phyloP scores from a whole-genome alignment of 2,329 filamentous ascomycete species.

The Pseudocercospora macadamiae region DNA sequence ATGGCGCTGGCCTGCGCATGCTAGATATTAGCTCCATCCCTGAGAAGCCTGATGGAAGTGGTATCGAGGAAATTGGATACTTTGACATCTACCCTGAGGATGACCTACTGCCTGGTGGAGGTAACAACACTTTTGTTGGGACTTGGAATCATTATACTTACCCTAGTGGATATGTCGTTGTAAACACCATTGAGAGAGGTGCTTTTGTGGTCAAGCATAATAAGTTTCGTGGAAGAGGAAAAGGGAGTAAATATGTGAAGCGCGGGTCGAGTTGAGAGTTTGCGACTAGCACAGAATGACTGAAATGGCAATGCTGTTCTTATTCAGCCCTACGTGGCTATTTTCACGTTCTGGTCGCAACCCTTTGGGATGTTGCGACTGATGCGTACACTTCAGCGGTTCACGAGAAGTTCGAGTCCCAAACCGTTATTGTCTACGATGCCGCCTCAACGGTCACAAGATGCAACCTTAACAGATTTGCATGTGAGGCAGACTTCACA shows the following conservation, averaged over 20 bases:
- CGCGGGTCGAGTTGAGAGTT: background rate
- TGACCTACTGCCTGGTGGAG: constrained; percentile 37
- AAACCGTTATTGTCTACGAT: too few species aligned
- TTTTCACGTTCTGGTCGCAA: too few species aligned
- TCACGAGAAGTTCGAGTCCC: too few species aligned
- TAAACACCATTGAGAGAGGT: constrained; percentile 59
- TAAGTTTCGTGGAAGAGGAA: constrained; percentile 16
- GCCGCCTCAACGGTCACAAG: too few species aligned
- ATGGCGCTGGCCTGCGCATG: constrained; percentile 41
- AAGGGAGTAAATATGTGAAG: constrained; percentile 17
- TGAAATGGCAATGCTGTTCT: too few species aligned
- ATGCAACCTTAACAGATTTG: too few species aligned
- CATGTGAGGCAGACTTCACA: too few species aligned
- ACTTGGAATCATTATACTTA: constrained; percentile 53
- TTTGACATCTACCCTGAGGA: constrained; percentile 59
- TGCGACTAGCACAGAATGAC: too few species aligned
- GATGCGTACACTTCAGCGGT: too few species aligned
- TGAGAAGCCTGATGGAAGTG: constrained; percentile 48
- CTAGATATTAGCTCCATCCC: constrained; percentile 42
- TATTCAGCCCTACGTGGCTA: too few species aligned
- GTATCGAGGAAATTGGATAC: constrained; percentile 52
- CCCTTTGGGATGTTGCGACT: too few species aligned
- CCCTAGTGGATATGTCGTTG: constrained; percentile 53
- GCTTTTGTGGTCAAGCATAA: constrained; percentile 51
- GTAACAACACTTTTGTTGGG: constrained; percentile 21